Base-by-base conservation (phyloP, 140 eudicot genomes). In the Oenanthe javanica region DNA sequence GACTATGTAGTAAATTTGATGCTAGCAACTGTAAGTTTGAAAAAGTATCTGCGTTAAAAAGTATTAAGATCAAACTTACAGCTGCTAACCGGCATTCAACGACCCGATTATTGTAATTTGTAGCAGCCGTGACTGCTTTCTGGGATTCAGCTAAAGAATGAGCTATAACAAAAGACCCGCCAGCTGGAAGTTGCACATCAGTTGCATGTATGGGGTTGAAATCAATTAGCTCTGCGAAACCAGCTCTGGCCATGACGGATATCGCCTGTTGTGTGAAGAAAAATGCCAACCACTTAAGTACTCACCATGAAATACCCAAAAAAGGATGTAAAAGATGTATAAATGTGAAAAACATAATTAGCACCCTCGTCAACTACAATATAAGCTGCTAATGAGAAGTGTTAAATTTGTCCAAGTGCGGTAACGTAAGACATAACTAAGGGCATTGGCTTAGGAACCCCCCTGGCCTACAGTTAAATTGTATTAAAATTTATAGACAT, bases 111-210 rank as follows among this genome's bases (percentile, higher is more conserved):
- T 95, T 93, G 88, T 95, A 95, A 79, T 95, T 95, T 47, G 97
- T 91, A 57, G 99, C 98, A 82, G 98, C 98, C 50, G 98, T 95
- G 70, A 92, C 99, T 70, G 99, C 99, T 84, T 95, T 95, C 81
- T 92, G 96, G 21, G 99, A 95, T 84, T 92, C 96, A 75, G 98
- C 98, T 85, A 94, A 77, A 72, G 98, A 94, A 85, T 94, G 96
- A 8, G 96, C 98, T 63, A 94, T 94, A 50, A 94, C 93, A 79
- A 94, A 94, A 23, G 97, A 85, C 8, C 98, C 96, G 7, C 97
- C 97, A 81, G 85, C 83, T 19, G 97, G 98, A 74, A 94, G 98
- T 83, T 90, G 93, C 82, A 94, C 98, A 81, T 91, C 97, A n/a
- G 98, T 92, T 80, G 97, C 97, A 70, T 93, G 92, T 81, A 94